Evolutionary conservation across 2,329 filamentous ascomycete species (phyloP), one percentile per base, ranked within the genome.

Genomic region (Furcasterigmium furcatum): DNA sequence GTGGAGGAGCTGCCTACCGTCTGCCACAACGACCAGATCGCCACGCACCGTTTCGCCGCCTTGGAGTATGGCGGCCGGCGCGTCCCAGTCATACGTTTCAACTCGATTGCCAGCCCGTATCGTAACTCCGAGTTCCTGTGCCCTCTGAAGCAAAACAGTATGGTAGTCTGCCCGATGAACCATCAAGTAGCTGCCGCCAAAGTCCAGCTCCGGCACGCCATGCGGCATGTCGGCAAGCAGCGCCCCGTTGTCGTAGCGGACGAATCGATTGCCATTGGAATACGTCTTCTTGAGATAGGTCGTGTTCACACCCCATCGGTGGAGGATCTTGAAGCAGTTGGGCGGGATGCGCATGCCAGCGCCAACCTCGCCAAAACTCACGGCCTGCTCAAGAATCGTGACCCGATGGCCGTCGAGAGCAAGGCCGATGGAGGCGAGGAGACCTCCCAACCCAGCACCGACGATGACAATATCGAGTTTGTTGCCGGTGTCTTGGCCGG

Each of bases 331-430:
- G 5, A 47, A 47, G 18, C 48, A 46, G 22, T 54, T 54, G 1
- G 52, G 52, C 3, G 52, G 30, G 6, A 54, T 46, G 18, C 49
- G 45, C 19, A 54, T 54, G n/a, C 52, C 52, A 8, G 52, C 52
- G 3, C 52, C 52, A 2, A 54, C 52, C 25, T 52, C 50, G 3
- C 50, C 50, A 7, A 52, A 50, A 9, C 27, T 41, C 4, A 35
- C 21, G 7, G 50, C 48, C 9, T 45, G 32, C 27, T 52, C 50
- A 2, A 52, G 36, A 24, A 52, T 41, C 2, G 50, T 52, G 4
- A 52, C 50, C 9, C 43, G 34, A n/a, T 52, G 50, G 8, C 48
- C 45, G 14, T 49, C 50, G 1, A 50, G 42, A 10, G 44, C 34
- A 8, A 43, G 47, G 13, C 41, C 46, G 30, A 52, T 48, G 12